Percentiles rank a stretch among this genome's conserved stretches.
Evolutionary conservation across 2,329 filamentous ascomycete species (phyloP).

Genomic region (Diaporthe eres): DNA sequence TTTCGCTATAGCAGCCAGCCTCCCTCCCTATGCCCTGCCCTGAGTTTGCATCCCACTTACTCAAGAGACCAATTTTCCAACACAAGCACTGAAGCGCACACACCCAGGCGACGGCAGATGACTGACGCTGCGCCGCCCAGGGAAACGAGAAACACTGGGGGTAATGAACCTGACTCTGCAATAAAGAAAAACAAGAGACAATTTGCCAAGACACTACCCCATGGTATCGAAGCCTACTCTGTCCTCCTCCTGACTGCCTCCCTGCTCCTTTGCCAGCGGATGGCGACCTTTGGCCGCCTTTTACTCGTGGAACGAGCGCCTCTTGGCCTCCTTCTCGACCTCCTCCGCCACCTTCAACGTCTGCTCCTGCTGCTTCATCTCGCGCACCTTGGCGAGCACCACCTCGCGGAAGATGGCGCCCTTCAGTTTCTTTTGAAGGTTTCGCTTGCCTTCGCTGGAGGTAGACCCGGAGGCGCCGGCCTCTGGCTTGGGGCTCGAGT

Average conservation of each 20-base stretch:
- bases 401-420: constrained; percentile 93
- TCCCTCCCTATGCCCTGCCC: neutral
- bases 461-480: constrained; percentile 42
- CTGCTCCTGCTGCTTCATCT: constrained; percentile 90
- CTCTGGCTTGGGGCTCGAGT: constrained; percentile 40
- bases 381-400: constrained; percentile 91
- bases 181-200: constrained; percentile 6
- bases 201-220: constrained; percentile 23
- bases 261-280: neutral
- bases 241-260: constrained; percentile 1
- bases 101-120: neutral
- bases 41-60: neutral
- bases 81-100: neutral
- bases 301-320: constrained; percentile 50
- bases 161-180: constrained; percentile 31
- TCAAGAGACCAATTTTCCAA: constrained; percentile 2
- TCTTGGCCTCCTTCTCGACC: constrained; percentile 63
- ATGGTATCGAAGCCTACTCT: constrained; percentile 19
- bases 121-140: neutral
- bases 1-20: neutral
- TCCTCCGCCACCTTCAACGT: constrained; percentile 76
- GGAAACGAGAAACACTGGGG: constrained; percentile 2
- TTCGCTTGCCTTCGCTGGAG: constrained; percentile 57
- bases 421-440: constrained; percentile 66
- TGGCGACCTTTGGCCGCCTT: neutral